Conservation (phyloP, 805 yeast genomes). For the Yamadazyma scolyti region DNA sequence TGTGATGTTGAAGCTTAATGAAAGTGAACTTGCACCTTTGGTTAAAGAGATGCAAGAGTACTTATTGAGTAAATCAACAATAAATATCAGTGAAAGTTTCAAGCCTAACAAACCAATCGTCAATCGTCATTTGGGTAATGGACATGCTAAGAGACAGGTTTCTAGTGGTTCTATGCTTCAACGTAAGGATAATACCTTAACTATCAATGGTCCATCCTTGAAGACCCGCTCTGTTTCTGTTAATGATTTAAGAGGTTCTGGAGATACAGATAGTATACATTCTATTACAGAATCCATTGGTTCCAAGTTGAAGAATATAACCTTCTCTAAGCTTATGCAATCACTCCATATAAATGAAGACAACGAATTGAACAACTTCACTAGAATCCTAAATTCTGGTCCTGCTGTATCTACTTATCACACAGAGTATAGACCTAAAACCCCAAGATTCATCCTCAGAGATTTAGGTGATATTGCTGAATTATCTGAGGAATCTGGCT, state of each 20-base stretch:
- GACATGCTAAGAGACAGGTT: slow-evolving; percentile 17
- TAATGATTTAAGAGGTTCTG: slow-evolving; percentile 12
- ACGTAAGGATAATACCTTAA: slow-evolving; percentile 19
- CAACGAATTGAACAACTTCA: slow-evolving; percentile 33
- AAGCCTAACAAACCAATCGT: slow-evolving; percentile 38
- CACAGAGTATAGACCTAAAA: slow-evolving; percentile 49
- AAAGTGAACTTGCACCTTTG: slow-evolving; percentile 61
- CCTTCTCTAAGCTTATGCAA: slow-evolving; percentile 33
- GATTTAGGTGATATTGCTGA: slow-evolving; percentile 18
- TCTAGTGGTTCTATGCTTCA: slow-evolving; percentile 18
- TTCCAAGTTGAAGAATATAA: slow-evolving; percentile 28
- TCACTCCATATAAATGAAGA: slow-evolving; percentile 39
- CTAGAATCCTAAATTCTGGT: slow-evolving; percentile 33
- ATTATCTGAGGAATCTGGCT: slow-evolving; percentile 57
- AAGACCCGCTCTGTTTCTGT: slow-evolving; percentile 28
- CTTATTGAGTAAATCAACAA: slow-evolving; percentile 47
- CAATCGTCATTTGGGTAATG: slow-evolving; percentile 22
- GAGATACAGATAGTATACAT: slow-evolving; percentile 17
- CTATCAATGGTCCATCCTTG: slow-evolving; percentile 24
- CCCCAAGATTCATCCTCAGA: slow-evolving; percentile 49
- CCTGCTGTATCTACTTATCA: slow-evolving; percentile 36
- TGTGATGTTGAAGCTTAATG: slow-evolving; percentile 59
- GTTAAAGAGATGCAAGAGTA: slow-evolving; percentile 66
- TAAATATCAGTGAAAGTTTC: slow-evolving; percentile 36
- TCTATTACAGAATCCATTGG: slow-evolving; percentile 25